Evolutionary conservation across 768 basidiomycete species (phyloP).

Genomic region (Coprinopsis sp.): DNA sequence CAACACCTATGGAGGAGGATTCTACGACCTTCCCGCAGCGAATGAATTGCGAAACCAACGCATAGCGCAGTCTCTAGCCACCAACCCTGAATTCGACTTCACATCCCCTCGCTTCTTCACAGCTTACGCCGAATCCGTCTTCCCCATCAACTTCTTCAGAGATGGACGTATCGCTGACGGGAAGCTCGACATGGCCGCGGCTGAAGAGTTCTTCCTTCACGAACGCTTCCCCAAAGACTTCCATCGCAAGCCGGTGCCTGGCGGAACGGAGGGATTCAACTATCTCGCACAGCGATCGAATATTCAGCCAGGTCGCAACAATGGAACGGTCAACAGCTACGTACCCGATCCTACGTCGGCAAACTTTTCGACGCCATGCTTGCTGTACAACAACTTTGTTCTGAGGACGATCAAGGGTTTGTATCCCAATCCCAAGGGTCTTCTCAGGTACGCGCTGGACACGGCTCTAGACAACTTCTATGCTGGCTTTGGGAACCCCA

Average conservation of each 20-base stretch:
- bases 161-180: constrained; percentile 9
- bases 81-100: constrained; percentile 13
- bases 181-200: constrained; percentile 12
- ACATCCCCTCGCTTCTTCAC: constrained; percentile 8
- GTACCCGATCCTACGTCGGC: constrained; percentile 10
- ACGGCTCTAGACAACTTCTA: constrained; percentile 10
- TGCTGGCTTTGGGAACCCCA: neutral
- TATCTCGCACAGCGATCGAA: constrained; percentile 8
- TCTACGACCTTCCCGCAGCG: constrained; percentile 11
- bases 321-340: constrained; percentile 10
- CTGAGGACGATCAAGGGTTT: constrained; percentile 13
- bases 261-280: constrained; percentile 2
- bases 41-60: constrained; percentile 5
- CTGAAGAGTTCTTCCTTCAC: constrained; percentile 15
- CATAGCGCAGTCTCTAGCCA: constrained; percentile 11
- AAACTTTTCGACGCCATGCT: constrained; percentile 9
- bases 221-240: constrained; percentile 13
- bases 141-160: constrained; percentile 5
- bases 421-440: constrained; percentile 15
- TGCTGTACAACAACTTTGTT: constrained; percentile 14
- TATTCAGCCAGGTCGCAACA: constrained; percentile 14
- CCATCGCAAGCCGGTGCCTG: constrained; percentile 7
- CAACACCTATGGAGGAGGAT: constrained; percentile 9
- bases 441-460: constrained; percentile 6
- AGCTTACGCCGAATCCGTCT: constrained; percentile 10